These are phyloP conservation scores for Salix exigua DNA, from an alignment of 345 rosid species.

Conservation along the genomic window DNA sequence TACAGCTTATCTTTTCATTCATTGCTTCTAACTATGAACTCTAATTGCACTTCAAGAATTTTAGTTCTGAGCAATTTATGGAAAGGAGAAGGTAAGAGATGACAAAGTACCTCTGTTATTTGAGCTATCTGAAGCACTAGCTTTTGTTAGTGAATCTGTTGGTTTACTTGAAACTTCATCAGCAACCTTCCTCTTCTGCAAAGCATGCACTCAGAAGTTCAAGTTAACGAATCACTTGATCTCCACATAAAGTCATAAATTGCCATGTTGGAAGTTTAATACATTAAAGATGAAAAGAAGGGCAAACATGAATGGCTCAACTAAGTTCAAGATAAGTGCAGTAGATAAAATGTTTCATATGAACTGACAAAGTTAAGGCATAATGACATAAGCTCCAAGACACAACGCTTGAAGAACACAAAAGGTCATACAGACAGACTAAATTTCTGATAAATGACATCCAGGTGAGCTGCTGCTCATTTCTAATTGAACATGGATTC, in stretches of 20 bases:
- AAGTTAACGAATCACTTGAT: neutral
- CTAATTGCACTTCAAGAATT: neutral
- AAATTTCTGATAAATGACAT: neutral
- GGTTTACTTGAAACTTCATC: slow-evolving; percentile 44
- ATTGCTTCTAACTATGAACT: neutral
- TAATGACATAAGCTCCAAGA: neutral
- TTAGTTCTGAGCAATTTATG: neutral
- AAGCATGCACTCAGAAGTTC: neutral
- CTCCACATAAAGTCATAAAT: neutral
- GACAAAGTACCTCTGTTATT: slow-evolving; percentile 32
- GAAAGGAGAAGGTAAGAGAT: neutral
- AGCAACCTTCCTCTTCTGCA: slow-evolving; percentile 53
- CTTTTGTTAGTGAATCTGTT: slow-evolving; percentile 46
- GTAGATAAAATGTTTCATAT: neutral
- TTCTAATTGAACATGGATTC: neutral
- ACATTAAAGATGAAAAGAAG: neutral
- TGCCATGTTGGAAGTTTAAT: neutral
- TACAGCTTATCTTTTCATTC: neutral
- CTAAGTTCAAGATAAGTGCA: neutral
- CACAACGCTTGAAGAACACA: neutral
- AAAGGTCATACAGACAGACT: neutral
- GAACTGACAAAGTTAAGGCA: neutral
- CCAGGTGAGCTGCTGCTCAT: neutral
- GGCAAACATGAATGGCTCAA: neutral
- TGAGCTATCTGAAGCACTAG: slow-evolving; percentile 12